Evolutionary conservation across 176 grass and related monocot genomes (phyloP).

Genomic region (sorghum (Sorghum bicolor)): DNA sequence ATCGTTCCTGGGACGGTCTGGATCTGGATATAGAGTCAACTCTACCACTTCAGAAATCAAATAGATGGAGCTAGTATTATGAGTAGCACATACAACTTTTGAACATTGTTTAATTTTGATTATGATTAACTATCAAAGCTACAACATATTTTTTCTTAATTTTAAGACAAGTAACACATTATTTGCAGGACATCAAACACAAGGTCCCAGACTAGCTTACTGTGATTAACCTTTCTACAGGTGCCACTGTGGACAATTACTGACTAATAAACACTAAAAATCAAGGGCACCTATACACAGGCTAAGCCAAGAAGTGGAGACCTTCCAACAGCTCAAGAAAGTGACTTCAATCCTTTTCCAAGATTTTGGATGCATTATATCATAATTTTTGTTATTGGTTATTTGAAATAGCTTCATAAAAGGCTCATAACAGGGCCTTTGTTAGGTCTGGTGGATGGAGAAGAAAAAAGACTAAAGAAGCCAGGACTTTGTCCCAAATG

Average conservation of each 20-base stretch:
- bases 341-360: background rate
- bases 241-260: background rate
- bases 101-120: background rate
- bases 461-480: background rate
- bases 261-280: background rate
- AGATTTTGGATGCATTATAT: background rate
- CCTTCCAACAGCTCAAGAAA: background rate
- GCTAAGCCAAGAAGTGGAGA: background rate
- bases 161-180: background rate
- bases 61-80: conserved; percentile 13
- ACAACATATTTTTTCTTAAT: background rate
- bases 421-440: background rate
- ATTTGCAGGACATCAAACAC: background rate
- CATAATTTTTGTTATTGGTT: background rate
- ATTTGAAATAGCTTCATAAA: background rate
- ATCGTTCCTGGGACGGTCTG: conserved; percentile 77
- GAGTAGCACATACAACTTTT: background rate
- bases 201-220: background rate
- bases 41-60: background rate
- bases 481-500: background rate
- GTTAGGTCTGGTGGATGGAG: background rate
- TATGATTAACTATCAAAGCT: background rate
- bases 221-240: background rate
- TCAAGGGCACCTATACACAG: background rate
- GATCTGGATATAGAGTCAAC: conserved; percentile 47